Evolutionary conservation across 2,329 filamentous ascomycete species (phyloP).

Genomic region (Alternaria infectoria): DNA sequence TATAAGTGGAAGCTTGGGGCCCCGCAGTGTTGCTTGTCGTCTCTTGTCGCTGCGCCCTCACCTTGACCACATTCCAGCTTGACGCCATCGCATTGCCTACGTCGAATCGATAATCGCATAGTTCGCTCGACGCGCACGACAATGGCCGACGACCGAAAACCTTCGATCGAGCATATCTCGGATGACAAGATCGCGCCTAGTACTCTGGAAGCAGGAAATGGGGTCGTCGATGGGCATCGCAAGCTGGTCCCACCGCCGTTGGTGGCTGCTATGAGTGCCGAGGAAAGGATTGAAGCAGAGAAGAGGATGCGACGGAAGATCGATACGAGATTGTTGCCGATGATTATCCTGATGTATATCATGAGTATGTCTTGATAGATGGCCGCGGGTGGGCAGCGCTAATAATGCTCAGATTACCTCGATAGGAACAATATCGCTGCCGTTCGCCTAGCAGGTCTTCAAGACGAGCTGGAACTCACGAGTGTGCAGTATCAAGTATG

Average conservation of each 20-base stretch:
- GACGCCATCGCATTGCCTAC: neutral
- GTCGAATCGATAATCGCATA: neutral
- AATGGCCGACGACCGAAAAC: slow-evolving; percentile 28
- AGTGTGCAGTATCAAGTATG: slow-evolving; percentile 68
- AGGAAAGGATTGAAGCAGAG: slow-evolving; percentile 62
- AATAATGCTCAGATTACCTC: slow-evolving; percentile 4
- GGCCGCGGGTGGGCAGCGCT: neutral
- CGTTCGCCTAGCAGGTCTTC: slow-evolving; percentile 66
- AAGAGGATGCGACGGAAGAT: slow-evolving; percentile 71
- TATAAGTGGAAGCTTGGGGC: slow-evolving; percentile 23
- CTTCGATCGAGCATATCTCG: slow-evolving; percentile 27
- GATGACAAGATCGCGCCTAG: slow-evolving; percentile 21
- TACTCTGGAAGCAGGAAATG: slow-evolving; percentile 21
- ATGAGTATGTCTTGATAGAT: slow-evolving; percentile 65
- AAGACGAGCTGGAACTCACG: slow-evolving; percentile 63
- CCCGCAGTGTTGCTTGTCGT: slow-evolving; percentile 8
- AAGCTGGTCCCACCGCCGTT: slow-evolving; percentile 43
- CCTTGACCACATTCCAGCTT: neutral
- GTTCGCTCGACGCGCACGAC: neutral
- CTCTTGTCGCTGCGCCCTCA: slow-evolving; percentile 2
- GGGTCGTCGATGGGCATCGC: slow-evolving; percentile 5
- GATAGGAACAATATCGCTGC: slow-evolving; percentile 73
- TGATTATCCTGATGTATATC: slow-evolving; percentile 77
- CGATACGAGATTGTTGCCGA: slow-evolving; percentile 70
- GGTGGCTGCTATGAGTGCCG: slow-evolving; percentile 54